Evolutionary conservation across 1,139 yeast genomes (phyloP), one percentile per base, ranked within the genome.

Genomic region (Yamadazyma sp.): DNA sequence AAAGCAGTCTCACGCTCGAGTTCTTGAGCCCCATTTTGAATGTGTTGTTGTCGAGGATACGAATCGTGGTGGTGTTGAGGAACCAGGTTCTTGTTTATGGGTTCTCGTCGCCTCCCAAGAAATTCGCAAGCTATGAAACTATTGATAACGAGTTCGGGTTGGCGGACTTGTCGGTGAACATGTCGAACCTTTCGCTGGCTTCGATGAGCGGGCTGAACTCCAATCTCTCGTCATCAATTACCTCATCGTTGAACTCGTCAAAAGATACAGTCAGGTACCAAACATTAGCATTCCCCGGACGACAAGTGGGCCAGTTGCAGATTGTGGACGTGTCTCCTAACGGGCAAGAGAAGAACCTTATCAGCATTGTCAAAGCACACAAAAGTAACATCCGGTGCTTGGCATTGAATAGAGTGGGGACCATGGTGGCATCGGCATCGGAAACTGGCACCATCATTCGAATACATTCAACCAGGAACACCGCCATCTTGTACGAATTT

Each of bases 381-480:
- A 83, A 81, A 55, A 74, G 87, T 2, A 72, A 73, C 20, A 77
- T 91, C 34, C 68, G 88, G 44, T 77, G 85, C 45, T 60, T 91
- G 12, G 78, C 87, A 1, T 58, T 91, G 30, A 86, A 84, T 53
- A 72, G 79, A 33, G 67, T 81, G n/a, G 96, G 96, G 0, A 74
- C 83, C 1, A 71, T 87, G 71, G 70, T 92, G 4, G 98, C 97
- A 1, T 82, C 92, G 10, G 96, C 96, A 3, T 84, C 95, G 5
- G 86, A 79, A 37, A 80, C 87, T 1, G 98, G 98, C 0, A 91
- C 98, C 0, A 73, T 91, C 17, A 82, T 91, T 28, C 60, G 98
- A 40, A 73, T 89, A 2, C 92, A 86, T 56, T 83, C 88, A 8
- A 82, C 92, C 0, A 73, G 74, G 40, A 83, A 79, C 39, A 85